A percentile compares a stretch with the other conserved stretches of the same genome.
These are phyloP conservation scores for Malus hybrid DNA, from an alignment of 331 rosid genomes.

Conservation along the genomic window DNA sequence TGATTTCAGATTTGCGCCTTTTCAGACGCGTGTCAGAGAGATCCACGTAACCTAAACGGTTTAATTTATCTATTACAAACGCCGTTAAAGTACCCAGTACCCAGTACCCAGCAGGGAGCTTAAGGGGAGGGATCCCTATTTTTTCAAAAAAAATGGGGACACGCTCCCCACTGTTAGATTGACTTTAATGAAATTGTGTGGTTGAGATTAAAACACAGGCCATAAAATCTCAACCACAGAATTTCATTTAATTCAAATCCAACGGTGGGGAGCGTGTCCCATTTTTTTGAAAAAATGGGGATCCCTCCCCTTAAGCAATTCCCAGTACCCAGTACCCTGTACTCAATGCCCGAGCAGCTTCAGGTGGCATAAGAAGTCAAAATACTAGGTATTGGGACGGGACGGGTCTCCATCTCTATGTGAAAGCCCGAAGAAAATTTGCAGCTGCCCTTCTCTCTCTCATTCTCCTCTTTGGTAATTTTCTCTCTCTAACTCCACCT, in stretches of 20 bases:
- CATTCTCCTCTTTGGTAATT: not conserved
- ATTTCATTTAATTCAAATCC: too few species aligned
- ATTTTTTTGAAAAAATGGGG: too few species aligned
- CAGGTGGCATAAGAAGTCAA: not conserved
- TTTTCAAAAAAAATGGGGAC: too few species aligned
- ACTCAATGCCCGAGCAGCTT: not conserved
- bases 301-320: too few species aligned
- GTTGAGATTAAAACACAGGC: too few species aligned
- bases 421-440: not conserved
- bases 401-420: not conserved
- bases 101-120: too few species aligned
- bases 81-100: not conserved
- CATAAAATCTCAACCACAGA: too few species aligned
- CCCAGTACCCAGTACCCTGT: not conserved
- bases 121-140: too few species aligned
- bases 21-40: not conserved
- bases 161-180: too few species aligned
- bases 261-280: too few species aligned
- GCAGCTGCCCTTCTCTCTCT: not conserved
- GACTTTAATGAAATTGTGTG: too few species aligned
- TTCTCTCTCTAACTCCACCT: not conserved
- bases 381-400: not conserved
- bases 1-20: not conserved
- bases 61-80: not conserved
- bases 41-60: not conserved